Base-by-base conservation (phyloP, 768 basidiomycete species). In the Amanita molliuscula region DNA sequence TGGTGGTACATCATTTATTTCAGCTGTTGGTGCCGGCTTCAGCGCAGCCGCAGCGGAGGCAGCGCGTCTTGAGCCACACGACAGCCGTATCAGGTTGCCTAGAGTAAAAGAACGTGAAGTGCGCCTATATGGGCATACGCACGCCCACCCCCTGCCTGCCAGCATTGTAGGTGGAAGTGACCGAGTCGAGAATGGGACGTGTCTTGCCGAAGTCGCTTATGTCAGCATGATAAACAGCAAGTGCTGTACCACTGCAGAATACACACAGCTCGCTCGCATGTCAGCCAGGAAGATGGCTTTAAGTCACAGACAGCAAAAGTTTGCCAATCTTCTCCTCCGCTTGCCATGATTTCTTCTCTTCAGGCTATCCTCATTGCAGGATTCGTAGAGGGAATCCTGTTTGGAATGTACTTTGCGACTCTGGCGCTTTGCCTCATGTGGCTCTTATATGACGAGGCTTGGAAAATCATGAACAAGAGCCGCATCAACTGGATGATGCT, bases 11-110 rank as follows among this genome's bases (percentile, higher is more conserved):
- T 59, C 57, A 25, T 53, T 6, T 50, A 50, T 43, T 35, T 38
- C 54, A 11, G 61, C 61, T 36, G 54, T 55, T 15, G 62, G 58
- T 29, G 45, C 55, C 11, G 65, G 62, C 55, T 69, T 71, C 5
- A 72, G 53, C 23, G 73, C 76, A 4, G 75, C 64, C 3, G 72
- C 71, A 10, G 69, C 61, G 7, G 77, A 73, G 3, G 77, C 73
- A 40, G 65, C 59, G 31, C 75, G 69, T 54, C 65, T 59, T 3
- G 56, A 53, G 13, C 36, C 43, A 35, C 42, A 38, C 4, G 47
- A 45, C 28, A 41, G 40, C 18, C 15, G 41, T 7, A 21, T 1
- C 20, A 7, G 31, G 38, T 15, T 26, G 34, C 13, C 13, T 21
- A 40, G 21, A 36, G 35, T 37, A 33, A 40, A 46, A 13, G 26